Evolutionary conservation across 176 grass and related monocot genomes (phyloP), one percentile per base, ranked within the genome.

Genomic region (Tillandsia leiboldiana): DNA sequence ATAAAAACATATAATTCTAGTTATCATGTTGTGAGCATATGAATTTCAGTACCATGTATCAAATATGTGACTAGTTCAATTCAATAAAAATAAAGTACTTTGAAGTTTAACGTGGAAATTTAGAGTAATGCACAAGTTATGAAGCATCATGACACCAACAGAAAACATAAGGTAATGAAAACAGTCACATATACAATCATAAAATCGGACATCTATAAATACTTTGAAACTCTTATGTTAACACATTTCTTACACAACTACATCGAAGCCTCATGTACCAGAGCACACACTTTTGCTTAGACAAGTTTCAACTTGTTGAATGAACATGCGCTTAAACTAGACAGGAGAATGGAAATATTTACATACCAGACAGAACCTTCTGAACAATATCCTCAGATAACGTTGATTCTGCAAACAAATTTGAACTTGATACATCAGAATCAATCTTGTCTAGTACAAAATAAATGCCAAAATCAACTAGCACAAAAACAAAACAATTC

Each of bases 361-460:
- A 75, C 68, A 14, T 85, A 97, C 93, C 89, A 69, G 86, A 92
- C 26, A 92, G 69, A 75, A 77, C 84, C 77, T 87, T 96, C 78
- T 87, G 77, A 79, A 97, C 76, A 79, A 90, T 76, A 68, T 97
- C 79, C 74, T 92, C 93, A 68, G 89, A 92, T 26, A 97, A 51
- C 62, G 73, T 81, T 42, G 51, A 26, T 11, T 85, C 83, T 86
- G 83, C 52, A 77, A 81, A 24, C 6, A n/a, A 59, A 18, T 13
- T 59, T 59, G 1, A 59, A 18, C 6, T 58, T 59, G 0, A 59
- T 59, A 14, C 2, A 59, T 59, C 20, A 59, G 15, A 59, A 59
- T 17, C n/a, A 59, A 59, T 59, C n/a, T 15, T 59, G 12, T 59
- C 15, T n/a, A 59, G 15, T 17, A 17, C 6, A 59, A 59, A 59